Base-by-base conservation (phyloP, 352 stramenopile species). In the Phytophthora parvispora region DNA sequence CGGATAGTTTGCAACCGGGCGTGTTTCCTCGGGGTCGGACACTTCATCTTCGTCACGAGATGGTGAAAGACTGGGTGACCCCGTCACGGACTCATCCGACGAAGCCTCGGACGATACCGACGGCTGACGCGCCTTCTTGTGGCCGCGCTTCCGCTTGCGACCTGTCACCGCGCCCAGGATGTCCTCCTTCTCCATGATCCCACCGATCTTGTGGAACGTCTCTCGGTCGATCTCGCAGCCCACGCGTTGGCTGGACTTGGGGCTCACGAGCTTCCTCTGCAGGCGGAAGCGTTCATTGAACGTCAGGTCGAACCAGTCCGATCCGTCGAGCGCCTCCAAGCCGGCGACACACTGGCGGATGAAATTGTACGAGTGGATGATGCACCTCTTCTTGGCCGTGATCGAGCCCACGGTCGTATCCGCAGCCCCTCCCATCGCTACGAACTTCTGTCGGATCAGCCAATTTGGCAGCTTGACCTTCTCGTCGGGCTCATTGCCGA, bases 401-500 rank as follows among this genome's bases (percentile, higher is more conserved):
- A 81, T 79, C 5, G 63, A 77, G 7, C 68, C 76, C 13, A 84
- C 73, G 3, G 63, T 72, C 47, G 68, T 75, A 29, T 84, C 73
- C 16, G 40, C 16, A 0, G 63, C 67, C 20, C 76, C 76, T 18
- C 76, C 76, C 2, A 72, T 25, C 0, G 28, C 60, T 5, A 81
- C 61, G 34, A 78, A 84, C 56, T 72, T 75, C 55, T 84, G 76
- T 27, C 66, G 73, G 34, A 84, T 75, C 16, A 81, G 57, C 76
- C 76, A 84, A 20, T 79, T 84, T 15, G 76, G 76, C 24, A 84
- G 56, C 49, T 81, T 84, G 2, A 80, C 60, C 48, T 69, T 77
- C 60, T 81, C 76, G 27, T 69, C 43, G 1, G 61, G 47, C 20
- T 75, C 67, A 32, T 84, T 74, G 8, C 67, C 73, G 25, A 70